These are phyloP conservation scores for Verticillium zaregamsianum DNA, from an alignment of 2,329 filamentous ascomycete species.

Conservation along the genomic window DNA sequence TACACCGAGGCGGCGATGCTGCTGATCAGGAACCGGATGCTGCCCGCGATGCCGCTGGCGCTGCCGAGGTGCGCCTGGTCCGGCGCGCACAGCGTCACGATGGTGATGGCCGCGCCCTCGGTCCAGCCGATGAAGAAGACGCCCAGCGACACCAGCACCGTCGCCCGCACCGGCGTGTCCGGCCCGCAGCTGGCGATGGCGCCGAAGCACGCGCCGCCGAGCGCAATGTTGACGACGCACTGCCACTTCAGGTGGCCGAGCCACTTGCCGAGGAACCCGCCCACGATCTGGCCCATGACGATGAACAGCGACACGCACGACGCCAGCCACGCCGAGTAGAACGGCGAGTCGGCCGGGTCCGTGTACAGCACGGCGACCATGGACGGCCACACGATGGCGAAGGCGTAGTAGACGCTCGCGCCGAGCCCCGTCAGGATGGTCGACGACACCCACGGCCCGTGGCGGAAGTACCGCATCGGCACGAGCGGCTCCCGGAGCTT, in stretches of 20 bases:
- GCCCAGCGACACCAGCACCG: constrained; percentile 22
- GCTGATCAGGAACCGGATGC: constrained; percentile 29
- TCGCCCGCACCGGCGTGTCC: constrained; percentile 19
- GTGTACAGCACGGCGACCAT: constrained; percentile 27
- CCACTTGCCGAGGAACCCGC: constrained; percentile 18
- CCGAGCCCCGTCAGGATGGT: constrained; percentile 27
- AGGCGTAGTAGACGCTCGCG: constrained; percentile 32
- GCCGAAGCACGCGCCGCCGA: constrained; percentile 25
- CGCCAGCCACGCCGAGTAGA: constrained; percentile 19
- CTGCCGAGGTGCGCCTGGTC: constrained; percentile 30
- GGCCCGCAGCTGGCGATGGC: constrained; percentile 22
- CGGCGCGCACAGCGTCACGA: constrained; percentile 26
- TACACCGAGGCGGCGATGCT: constrained; percentile 29
- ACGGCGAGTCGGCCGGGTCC: constrained; percentile 12
- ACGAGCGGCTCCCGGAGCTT: constrained; percentile 29
- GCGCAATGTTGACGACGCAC: constrained; percentile 19
- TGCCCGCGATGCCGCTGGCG: constrained; percentile 28
- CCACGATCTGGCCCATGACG: constrained; percentile 19
- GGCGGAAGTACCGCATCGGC: constrained; percentile 28
- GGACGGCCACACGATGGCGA: constrained; percentile 31
- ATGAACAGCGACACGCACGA: constrained; percentile 23
- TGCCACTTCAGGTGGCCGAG: constrained; percentile 27
- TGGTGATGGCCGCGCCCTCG: constrained; percentile 28
- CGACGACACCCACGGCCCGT: constrained; percentile 24
- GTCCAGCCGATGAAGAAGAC: constrained; percentile 30